Conservation (phyloP, 2,329 filamentous ascomycete species). For the Bertia moriformis region DNA sequence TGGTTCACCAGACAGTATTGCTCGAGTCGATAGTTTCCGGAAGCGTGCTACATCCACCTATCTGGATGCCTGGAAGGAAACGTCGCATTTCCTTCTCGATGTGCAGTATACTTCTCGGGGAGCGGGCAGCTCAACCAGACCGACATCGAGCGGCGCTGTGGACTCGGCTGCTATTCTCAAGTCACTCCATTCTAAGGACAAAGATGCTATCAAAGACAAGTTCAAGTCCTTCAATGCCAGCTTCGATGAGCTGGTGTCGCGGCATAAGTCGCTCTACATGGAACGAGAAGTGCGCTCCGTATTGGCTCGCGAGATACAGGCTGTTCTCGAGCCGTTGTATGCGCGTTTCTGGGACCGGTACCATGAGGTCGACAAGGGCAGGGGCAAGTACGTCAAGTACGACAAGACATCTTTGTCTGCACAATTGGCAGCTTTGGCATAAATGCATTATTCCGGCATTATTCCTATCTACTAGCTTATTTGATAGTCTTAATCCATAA, state of each 20-base stretch:
- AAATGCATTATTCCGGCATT: no score
- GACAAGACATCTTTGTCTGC: slow-evolving; percentile 31
- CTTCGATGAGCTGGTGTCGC: slow-evolving; percentile 53
- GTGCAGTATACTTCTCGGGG: slow-evolving; percentile 52
- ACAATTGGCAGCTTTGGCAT: background rate
- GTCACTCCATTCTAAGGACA: slow-evolving; percentile 49
- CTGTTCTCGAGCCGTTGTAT: slow-evolving; percentile 58
- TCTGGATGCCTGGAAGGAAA: slow-evolving; percentile 53
- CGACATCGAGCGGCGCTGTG: slow-evolving; percentile 33
- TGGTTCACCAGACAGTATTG: background rate
- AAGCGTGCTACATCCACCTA: slow-evolving; percentile 13
- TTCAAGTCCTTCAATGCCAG: slow-evolving; percentile 57
- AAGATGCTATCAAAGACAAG: slow-evolving; percentile 62
- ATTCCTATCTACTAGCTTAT: no score
- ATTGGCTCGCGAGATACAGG: slow-evolving; percentile 47
- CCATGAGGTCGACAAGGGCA: slow-evolving; percentile 62
- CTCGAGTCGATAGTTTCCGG: background rate
- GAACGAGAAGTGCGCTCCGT: slow-evolving; percentile 51
- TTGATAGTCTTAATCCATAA: no score
- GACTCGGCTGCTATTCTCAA: slow-evolving; percentile 53
- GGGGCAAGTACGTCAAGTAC: slow-evolving; percentile 65
- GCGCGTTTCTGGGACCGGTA: slow-evolving; percentile 61
- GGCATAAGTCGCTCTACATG: slow-evolving; percentile 52
- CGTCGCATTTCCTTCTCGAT: slow-evolving; percentile 47
- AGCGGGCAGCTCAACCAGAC: slow-evolving; percentile 33